phyloP scores from a whole-genome alignment of 2,329 filamentous ascomycete genomes.

The Xylogone sp. region DNA sequence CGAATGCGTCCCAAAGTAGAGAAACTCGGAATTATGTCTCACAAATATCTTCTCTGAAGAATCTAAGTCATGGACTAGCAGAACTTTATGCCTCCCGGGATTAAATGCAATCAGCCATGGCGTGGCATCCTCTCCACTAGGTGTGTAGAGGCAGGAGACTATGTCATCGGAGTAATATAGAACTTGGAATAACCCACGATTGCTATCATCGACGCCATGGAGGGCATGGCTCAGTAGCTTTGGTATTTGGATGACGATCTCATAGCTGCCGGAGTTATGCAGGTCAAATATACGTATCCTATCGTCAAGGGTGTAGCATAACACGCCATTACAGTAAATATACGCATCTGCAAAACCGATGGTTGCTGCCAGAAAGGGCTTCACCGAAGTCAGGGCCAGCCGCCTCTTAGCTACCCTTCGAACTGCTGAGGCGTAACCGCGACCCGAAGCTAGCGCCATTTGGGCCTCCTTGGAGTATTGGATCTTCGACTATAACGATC shows the following conservation, averaged over 20 bases:
- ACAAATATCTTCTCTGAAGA: conserved; percentile 60
- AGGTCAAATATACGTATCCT: conserved; percentile 57
- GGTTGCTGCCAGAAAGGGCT: conserved; percentile 58
- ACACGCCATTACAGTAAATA: conserved; percentile 57
- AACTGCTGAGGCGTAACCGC: conserved; percentile 35
- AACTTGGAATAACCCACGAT: conserved; percentile 46
- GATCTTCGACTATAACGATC: conserved; percentile 19
- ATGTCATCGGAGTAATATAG: conserved; percentile 55
- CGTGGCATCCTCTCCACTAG: conserved; percentile 31
- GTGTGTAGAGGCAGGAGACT: conserved; percentile 53
- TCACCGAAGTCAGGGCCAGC: conserved; percentile 54
- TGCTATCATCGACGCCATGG: conserved; percentile 29
- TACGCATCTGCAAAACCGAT: conserved; percentile 59
- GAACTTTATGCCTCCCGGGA: conserved; percentile 33
- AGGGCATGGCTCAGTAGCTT: conserved; percentile 34
- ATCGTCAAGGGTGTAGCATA: conserved; percentile 57
- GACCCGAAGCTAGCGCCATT: conserved; percentile 9
- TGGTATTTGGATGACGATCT: conserved; percentile 54
- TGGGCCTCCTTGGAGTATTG: conserved; percentile 22
- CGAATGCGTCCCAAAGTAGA: conserved; percentile 65
- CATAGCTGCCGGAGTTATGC: conserved; percentile 41
- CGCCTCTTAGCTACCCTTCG: conserved; percentile 58
- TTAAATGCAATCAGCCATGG: conserved; percentile 53
- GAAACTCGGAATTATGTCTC: conserved; percentile 55
- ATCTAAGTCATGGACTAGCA: conserved; percentile 37